Base-by-base conservation (phyloP, 495 filamentous ascomycete species). In the Aspergillus indologenus region DNA sequence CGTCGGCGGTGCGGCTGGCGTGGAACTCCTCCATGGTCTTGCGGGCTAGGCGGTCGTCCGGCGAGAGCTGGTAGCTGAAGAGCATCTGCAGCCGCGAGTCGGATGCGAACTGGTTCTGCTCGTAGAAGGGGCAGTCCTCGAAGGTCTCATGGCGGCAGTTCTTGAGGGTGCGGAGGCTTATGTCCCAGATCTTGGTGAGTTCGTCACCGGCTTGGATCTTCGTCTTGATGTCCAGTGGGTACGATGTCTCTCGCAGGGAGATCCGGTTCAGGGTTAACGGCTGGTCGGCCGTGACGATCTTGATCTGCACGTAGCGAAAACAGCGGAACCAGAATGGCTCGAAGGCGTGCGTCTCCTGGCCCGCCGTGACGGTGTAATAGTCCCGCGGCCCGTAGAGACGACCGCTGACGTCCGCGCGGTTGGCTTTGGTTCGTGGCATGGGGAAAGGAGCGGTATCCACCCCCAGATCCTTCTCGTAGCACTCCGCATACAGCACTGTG, bases 121-220 rank as follows among this genome's bases (percentile, higher is more conserved):
- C 69, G 56, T 72, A 70, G 61, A 67, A 70, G 7, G 67, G 69
- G 31, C 69, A 70, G 54, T 72, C 69, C 11, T 67, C 64, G 57
- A 64, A 72, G 21, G 65, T 66, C 43, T 72, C 67, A 44, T 70
- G 67, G 56, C 63, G 61, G 61, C 67, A 70, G 53, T 65, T 64
- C 14, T 53, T 47, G 3, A 70, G 53, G 12, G 69, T 72, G 6
- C 49, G 53, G 2, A 70, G 40, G 47, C 67, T 68, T 31, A 65
- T 65, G 17, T 63, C 57, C 69, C 69, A 72, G 29, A 66, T 60
- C 9, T 56, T 56, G 47, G 55, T 29, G 1, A 58, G 47, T 20
- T 59, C 61, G 14, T 45, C 23, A 11, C 40, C 22, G n/a, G 62
- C 47, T 11, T 59, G 45, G 19, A 68, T 24, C 24, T 53, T n/a